Base-by-base conservation (phyloP, 176 grass and related monocot species). In the Eremochloa ophiuroides region DNA sequence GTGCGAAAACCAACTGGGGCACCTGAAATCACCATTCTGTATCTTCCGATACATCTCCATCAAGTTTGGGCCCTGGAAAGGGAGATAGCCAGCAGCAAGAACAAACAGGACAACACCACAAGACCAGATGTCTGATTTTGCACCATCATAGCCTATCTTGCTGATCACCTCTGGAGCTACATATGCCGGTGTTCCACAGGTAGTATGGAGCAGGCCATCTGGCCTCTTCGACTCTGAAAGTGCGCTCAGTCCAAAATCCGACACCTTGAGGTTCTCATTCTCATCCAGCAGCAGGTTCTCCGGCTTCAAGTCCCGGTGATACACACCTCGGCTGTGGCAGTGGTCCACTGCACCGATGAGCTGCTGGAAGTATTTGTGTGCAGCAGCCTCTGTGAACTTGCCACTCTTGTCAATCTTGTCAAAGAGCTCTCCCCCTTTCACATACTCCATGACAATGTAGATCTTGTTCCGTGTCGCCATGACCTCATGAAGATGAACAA, bases 31-130 rank as follows among this genome's bases (percentile, higher is more conserved):
- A 8, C 91, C 87, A 28, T 63, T 79, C 8, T 88, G 78, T 42
- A 97, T 92, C 85, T 82, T 94, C 63, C 62, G 66, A 65, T 97
- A 94, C 84, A 94, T 92, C 7, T 92, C 89, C 89, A 97, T 94
- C 80, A 97, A 40, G 82, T 94, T 97, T 56, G 62, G 61, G 26
- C 90, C 85, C 17, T 83, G 86, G 78, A 97, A 97, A 82, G 94
- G 94, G 66, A 97, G 89, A 80, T 89, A 90, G 17, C 91, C 91
- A 31, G 89, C 79, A 53, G 73, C 87, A 31, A 97, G 76, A 80
- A 94, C 91, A 82, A 94, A 97, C 6, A 97, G 47, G 79, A 97
- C 85, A 18, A 92, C 91, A 77, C 94, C 94, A 68, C 91, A 97
- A 10, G 94, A 97, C 94, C 94, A 97, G 22, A 90, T 90, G 48